Percentiles rank a stretch among this genome's conserved stretches.
phyloP scores from a whole-genome alignment of 345 rosid genomes.

The Hibiscus tridactylites region DNA sequence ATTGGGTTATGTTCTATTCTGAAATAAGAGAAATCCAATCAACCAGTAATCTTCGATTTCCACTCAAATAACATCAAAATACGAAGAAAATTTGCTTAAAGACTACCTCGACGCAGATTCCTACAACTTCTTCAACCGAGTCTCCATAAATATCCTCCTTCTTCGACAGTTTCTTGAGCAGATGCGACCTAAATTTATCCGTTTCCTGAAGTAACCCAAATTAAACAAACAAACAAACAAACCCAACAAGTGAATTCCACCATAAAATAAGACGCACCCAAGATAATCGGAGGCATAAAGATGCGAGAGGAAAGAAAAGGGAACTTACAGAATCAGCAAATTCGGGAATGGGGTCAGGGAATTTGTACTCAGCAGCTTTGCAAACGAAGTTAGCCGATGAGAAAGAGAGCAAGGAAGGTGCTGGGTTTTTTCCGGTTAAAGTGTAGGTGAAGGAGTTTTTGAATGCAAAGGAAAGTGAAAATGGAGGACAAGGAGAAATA shows the following conservation, averaged over 20 bases:
- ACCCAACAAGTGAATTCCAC: background rate
- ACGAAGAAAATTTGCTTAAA: background rate
- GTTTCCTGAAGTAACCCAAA: constrained; percentile 50
- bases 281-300: background rate
- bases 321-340: constrained; percentile 68
- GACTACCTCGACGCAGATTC: constrained; percentile 71
- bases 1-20: background rate
- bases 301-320: background rate
- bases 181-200: constrained; percentile 61
- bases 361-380: constrained; percentile 66
- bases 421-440: constrained; percentile 12
- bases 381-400: constrained; percentile 29
- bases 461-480: constrained; percentile 2
- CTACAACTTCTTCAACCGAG: constrained; percentile 59
- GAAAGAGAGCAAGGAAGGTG: background rate
- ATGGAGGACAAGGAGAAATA: background rate
- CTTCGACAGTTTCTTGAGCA: constrained; percentile 53
- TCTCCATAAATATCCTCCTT: constrained; percentile 62
- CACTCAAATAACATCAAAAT: background rate
- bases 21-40: background rate
- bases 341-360: constrained; percentile 88
- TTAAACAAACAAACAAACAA: background rate
- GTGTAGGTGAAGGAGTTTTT: constrained; percentile 4
- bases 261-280: background rate
- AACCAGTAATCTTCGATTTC: background rate